Evolutionary conservation across 352 stramenopile species (phyloP).

Genomic region (Phytopythium kandeliae): DNA sequence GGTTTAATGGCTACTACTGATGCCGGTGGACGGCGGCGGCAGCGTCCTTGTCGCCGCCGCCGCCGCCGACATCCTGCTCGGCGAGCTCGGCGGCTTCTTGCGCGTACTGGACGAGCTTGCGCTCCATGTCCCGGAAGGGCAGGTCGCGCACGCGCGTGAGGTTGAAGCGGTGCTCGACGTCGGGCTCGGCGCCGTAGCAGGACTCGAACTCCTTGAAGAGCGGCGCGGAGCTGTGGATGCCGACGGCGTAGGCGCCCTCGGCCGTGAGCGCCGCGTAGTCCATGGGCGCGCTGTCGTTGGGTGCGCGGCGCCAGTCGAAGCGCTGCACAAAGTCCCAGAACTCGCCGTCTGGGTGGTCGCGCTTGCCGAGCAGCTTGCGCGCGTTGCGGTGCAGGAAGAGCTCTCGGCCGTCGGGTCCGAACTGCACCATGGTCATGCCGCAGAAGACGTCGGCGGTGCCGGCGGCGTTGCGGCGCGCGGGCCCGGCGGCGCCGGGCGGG

Average conservation of each 20-base stretch:
- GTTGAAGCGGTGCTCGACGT: constrained; percentile 33
- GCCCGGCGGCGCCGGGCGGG: constrained; percentile 35
- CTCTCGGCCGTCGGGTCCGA: constrained; percentile 37
- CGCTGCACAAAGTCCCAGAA: constrained; percentile 41
- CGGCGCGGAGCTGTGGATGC: constrained; percentile 29
- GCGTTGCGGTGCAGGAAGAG: constrained; percentile 74
- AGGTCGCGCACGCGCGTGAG: constrained; percentile 30
- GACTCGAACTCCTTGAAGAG: constrained; percentile 47
- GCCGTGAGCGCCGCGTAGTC: constrained; percentile 36
- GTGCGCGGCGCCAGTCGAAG: constrained; percentile 28
- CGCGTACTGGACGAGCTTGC: constrained; percentile 43
- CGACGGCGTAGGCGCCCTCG: constrained; percentile 30
- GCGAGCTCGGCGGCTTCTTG: constrained; percentile 32
- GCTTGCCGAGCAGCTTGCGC: constrained; percentile 57
- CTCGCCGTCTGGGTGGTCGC: constrained; percentile 26
- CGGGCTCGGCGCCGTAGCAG: constrained; percentile 40
- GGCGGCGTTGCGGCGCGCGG: constrained; percentile 25
- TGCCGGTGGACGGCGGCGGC: not conserved
- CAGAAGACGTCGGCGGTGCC: constrained; percentile 57
- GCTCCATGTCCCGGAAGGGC: constrained; percentile 40
- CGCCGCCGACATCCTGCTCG: no score
- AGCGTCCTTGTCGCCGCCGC: no score
- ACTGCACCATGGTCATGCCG: constrained; percentile 75
- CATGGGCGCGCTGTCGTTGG: constrained; percentile 11
- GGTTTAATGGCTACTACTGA: not conserved